These are phyloP conservation scores for Pseudocohnilembus persalinus DNA, from an alignment of 169 alveolate species.

Conservation along the genomic window DNA sequence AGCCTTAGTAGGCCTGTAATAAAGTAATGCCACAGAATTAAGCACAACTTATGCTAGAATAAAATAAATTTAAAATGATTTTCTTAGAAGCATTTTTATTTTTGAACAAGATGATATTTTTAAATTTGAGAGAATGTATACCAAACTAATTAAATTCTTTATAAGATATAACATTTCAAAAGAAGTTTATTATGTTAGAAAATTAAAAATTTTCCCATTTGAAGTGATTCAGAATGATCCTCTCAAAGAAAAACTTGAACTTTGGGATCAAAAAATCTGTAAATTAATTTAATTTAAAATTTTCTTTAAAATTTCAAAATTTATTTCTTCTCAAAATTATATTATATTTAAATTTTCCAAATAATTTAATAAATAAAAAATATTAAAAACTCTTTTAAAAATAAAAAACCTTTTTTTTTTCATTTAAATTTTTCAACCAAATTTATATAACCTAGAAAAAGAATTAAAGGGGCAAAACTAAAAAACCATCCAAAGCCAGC, in stretches of 20 bases:
- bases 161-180: neutral
- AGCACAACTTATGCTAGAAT: neutral
- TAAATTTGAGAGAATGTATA: slow-evolving; percentile 22
- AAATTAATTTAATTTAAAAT: no score
- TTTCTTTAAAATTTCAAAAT: no score
- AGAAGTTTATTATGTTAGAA: slow-evolving; percentile 1
- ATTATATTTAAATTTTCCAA: no score
- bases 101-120: slow-evolving; percentile 19
- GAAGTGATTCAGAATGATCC: neutral
- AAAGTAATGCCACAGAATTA: slow-evolving; percentile 11
- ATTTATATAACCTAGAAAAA: no score
- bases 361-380: no score
- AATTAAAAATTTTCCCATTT: slow-evolving; percentile 10
- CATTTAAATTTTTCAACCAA: no score
- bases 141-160: slow-evolving; percentile 9
- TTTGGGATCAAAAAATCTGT: neutral
- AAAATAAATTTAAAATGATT: neutral
- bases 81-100: slow-evolving; percentile 11
- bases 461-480: no score
- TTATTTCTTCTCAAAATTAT: no score
- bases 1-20: neutral
- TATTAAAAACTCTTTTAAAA: no score
- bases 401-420: no score
- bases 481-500: no score
- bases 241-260: neutral